Conservation (phyloP, 2,329 filamentous ascomycete genomes). For the Neofusicoccum ribis region DNA sequence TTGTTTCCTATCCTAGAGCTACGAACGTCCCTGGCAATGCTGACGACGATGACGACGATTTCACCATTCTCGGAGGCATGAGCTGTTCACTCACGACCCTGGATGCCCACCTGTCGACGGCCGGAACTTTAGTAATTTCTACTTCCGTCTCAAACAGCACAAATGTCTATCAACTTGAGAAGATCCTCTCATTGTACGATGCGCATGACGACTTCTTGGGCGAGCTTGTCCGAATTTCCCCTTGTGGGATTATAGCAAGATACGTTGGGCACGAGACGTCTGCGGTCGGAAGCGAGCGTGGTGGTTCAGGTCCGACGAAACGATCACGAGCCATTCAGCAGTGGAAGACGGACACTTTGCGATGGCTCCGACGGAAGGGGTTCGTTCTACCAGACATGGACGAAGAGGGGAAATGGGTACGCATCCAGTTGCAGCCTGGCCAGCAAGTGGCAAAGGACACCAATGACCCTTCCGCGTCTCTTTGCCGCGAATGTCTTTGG, state of each 20-base stretch:
- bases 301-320: not conserved
- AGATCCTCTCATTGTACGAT: constrained; percentile 1
- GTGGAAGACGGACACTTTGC: constrained; percentile 36
- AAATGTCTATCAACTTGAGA: constrained; percentile 11
- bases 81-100: constrained; percentile 8
- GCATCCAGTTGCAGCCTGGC: constrained; percentile 14
- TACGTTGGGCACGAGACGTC: constrained; percentile 11
- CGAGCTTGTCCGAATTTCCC: constrained; percentile 16
- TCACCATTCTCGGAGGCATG: not conserved
- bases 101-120: constrained; percentile 21
- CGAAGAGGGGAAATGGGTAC: constrained; percentile 20
- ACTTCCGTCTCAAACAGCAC: constrained; percentile 14
- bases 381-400: constrained; percentile 31
- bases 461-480: not conserved
- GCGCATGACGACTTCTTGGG: constrained; percentile 9
- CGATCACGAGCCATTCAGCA: constrained; percentile 2
- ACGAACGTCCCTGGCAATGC: constrained; percentile 19
- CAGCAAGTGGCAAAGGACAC: not conserved
- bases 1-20: constrained; percentile 30
- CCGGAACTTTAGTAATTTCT: constrained; percentile 22
- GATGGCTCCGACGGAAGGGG: constrained; percentile 38
- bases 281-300: not conserved
- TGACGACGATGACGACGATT: constrained; percentile 16
- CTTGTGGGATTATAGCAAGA: constrained; percentile 13
- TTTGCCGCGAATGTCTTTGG: constrained; percentile 33